Evolutionary conservation across 2,329 filamentous ascomycete species (phyloP).

Genomic region (Hypoxylon sp.): DNA sequence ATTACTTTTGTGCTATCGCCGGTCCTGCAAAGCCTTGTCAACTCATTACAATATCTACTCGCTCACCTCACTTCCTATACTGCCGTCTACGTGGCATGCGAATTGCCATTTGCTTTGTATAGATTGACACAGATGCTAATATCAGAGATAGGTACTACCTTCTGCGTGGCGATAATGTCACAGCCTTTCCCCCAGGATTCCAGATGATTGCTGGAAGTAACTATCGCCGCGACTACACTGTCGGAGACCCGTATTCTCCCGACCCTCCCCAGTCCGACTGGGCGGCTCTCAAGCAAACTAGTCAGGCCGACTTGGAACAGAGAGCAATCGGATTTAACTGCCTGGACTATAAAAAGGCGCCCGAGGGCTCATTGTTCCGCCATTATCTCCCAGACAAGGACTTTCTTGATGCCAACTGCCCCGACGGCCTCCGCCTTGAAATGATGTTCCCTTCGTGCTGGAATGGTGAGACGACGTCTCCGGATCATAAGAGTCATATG

Average conservation of each 20-base stretch:
- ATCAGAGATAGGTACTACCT: conserved; percentile 79
- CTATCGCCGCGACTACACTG: conserved; percentile 75
- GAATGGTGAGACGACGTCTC: conserved; percentile 76
- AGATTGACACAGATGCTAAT: conserved; percentile 33
- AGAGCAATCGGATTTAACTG: conserved; percentile 96
- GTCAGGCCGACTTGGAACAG: conserved; percentile 77
- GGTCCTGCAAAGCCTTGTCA: neutral
- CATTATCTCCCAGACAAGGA: conserved; percentile 84
- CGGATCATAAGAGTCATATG: conserved; percentile 74
- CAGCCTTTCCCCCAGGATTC: conserved; percentile 81
- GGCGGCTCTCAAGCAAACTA: conserved; percentile 71
- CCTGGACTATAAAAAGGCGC: conserved; percentile 76
- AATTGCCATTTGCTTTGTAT: neutral
- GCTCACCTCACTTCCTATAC: neutral
- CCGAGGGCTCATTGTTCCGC: conserved; percentile 82
- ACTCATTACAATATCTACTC: neutral
- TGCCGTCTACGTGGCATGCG: neutral
- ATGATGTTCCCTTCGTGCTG: conserved; percentile 92
- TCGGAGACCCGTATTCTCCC: conserved; percentile 73
- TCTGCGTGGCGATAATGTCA: conserved; percentile 71
- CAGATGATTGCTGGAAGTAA: conserved; percentile 85
- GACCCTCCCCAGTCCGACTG: conserved; percentile 78
- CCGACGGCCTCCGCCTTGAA: conserved; percentile 84
- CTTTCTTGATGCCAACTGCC: conserved; percentile 84
- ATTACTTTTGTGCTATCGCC: conserved; percentile 3